Conservation (phyloP, 768 basidiomycete species). For the Lentinula aciculospora region DNA sequence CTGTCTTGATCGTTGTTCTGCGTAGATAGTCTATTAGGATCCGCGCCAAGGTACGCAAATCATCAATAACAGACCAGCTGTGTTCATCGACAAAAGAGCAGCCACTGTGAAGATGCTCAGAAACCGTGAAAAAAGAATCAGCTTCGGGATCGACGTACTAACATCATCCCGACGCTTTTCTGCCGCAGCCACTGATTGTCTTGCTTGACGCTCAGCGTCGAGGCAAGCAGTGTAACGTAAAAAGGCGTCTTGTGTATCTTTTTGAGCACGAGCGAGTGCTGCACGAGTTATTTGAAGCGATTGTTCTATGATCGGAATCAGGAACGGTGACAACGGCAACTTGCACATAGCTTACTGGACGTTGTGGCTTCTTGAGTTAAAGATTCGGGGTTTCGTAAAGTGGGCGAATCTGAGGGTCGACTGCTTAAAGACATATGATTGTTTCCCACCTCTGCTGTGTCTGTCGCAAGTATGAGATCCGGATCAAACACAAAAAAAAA, state of each 20-base stretch:
- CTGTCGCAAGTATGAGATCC: slow-evolving; percentile 10
- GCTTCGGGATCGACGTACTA: slow-evolving; percentile 29
- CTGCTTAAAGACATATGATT: slow-evolving; percentile 20
- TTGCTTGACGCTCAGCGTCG: slow-evolving; percentile 61
- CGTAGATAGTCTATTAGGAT: background rate
- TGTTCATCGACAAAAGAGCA: slow-evolving; percentile 40
- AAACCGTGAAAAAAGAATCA: slow-evolving; percentile 11
- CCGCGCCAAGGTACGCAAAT: slow-evolving; percentile 13
- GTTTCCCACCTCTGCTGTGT: background rate
- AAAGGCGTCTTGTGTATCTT: slow-evolving; percentile 69
- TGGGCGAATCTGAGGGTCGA: slow-evolving; percentile 46
- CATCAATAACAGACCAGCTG: slow-evolving; percentile 21
- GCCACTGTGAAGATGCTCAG: slow-evolving; percentile 30
- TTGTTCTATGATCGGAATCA: slow-evolving; percentile 37
- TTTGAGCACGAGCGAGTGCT: slow-evolving; percentile 57
- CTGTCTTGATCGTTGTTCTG: slow-evolving; percentile 43
- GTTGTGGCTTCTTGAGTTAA: slow-evolving; percentile 51
- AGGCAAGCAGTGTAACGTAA: slow-evolving; percentile 64
- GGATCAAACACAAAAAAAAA: background rate
- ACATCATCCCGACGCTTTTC: slow-evolving; percentile 70
- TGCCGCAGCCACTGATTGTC: slow-evolving; percentile 54
- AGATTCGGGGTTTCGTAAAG: slow-evolving; percentile 45
- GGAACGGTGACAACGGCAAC: slow-evolving; percentile 4
- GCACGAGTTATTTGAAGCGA: slow-evolving; percentile 57
- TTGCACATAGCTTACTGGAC: slow-evolving; percentile 41